Evolutionary conservation across 2,329 filamentous ascomycete species (phyloP).

Genomic region (Chaetomiaceae sp.): DNA sequence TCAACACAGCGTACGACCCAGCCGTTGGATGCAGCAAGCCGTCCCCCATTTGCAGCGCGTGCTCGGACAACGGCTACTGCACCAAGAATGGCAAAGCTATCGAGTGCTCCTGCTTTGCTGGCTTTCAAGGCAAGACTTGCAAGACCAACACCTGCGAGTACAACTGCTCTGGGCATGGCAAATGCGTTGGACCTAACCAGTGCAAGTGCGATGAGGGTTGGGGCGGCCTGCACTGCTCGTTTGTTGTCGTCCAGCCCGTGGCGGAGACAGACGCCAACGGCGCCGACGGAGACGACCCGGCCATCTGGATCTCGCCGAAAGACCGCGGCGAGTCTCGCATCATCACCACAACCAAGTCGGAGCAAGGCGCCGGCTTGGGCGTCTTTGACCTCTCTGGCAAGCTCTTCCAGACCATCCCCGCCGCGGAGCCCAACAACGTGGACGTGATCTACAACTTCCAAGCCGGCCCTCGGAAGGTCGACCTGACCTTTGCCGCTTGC

Average conservation of each 20-base stretch:
- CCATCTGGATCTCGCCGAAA: slow-evolving; percentile 16
- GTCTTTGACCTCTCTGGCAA: slow-evolving; percentile 17
- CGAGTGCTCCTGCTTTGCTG: slow-evolving; percentile 11
- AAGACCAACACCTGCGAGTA: slow-evolving; percentile 8
- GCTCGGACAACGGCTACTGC: slow-evolving; percentile 13
- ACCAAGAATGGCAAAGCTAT: not conserved
- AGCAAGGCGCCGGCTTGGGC: slow-evolving; percentile 8
- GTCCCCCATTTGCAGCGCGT: slow-evolving; percentile 9
- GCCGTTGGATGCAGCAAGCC: not conserved
- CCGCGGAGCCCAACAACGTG: slow-evolving; percentile 16
- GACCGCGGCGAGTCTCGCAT: slow-evolving; percentile 11
- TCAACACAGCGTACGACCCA: slow-evolving; percentile 14
- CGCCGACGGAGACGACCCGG: slow-evolving; percentile 16
- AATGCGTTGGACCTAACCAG: slow-evolving; percentile 10
- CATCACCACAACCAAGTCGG: slow-evolving; percentile 16
- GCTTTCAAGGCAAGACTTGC: slow-evolving; percentile 8
- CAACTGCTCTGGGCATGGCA: slow-evolving; percentile 15
- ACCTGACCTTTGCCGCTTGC: slow-evolving; percentile 13
- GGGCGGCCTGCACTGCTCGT: slow-evolving; percentile 17
- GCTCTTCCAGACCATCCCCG: slow-evolving; percentile 9
- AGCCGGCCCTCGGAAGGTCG: slow-evolving; percentile 4
- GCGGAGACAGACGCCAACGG: slow-evolving; percentile 14
- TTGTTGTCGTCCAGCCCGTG: slow-evolving; percentile 6
- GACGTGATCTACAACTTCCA: slow-evolving; percentile 17
- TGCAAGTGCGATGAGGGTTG: slow-evolving; percentile 12